Evolutionary conservation across 73 alveolate genomes (phyloP).

Genomic region (Tetrahymena elliotti): DNA sequence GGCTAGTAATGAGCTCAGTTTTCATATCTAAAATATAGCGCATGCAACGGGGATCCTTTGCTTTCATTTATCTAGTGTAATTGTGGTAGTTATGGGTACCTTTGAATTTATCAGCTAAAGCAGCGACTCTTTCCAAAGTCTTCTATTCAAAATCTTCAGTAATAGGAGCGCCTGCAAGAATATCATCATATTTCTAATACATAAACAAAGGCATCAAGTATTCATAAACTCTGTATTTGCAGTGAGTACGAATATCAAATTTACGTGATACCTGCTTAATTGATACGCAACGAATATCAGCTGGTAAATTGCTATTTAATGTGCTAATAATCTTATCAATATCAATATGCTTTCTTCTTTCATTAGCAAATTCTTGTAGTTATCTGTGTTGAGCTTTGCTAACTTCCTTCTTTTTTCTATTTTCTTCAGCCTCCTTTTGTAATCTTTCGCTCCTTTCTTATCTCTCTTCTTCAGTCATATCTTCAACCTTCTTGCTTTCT

Average conservation of each 20-base stretch:
- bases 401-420: constrained; percentile 44
- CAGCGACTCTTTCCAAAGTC: constrained; percentile 48
- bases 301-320: constrained; percentile 71
- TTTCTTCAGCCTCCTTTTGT: neutral
- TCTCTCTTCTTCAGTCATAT: constrained; percentile 4
- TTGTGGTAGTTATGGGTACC: constrained; percentile 92
- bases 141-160: constrained; percentile 48
- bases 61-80: constrained; percentile 71
- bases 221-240: constrained; percentile 78
- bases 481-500: constrained; percentile 26
- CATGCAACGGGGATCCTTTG: constrained; percentile 66
- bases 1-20: constrained; percentile 47
- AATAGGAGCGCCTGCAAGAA: constrained; percentile 23
- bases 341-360: constrained; percentile 49
- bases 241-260: constrained; percentile 78
- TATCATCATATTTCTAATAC: constrained; percentile 40
- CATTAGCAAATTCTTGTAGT: constrained; percentile 25
- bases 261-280: constrained; percentile 57
- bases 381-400: constrained; percentile 44
- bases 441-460: neutral
- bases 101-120: constrained; percentile 48
- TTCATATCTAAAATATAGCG: constrained; percentile 68
- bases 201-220: constrained; percentile 75
- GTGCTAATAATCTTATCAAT: constrained; percentile 53
- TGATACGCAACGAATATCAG: constrained; percentile 69